phyloP scores from a whole-genome alignment of 768 basidiomycete species.

The Ramaria rubella region DNA sequence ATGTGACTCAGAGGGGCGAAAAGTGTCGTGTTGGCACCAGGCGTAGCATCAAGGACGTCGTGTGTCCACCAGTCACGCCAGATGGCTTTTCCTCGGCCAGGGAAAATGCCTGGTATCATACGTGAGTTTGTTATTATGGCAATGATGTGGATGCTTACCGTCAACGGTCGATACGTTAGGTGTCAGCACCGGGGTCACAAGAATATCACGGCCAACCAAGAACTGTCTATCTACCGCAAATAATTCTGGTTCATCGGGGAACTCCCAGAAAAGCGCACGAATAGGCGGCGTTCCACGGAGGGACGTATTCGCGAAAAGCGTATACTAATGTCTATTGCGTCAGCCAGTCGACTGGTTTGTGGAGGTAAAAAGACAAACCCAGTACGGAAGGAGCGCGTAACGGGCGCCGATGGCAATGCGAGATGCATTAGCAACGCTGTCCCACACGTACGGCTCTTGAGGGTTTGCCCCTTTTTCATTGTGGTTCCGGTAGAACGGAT shows the following conservation, averaged over 20 bases:
- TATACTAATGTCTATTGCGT: conserved; percentile 40
- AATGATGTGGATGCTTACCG: conserved; percentile 34
- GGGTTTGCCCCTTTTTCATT: conserved; percentile 55
- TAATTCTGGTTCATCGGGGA: conserved; percentile 61
- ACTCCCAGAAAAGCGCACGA: conserved; percentile 72
- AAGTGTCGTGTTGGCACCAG: conserved; percentile 42
- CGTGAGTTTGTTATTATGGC: background rate
- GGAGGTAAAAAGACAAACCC: conserved; percentile 40
- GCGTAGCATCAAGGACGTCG: conserved; percentile 38
- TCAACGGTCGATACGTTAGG: conserved; percentile 64
- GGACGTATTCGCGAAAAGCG: conserved; percentile 66
- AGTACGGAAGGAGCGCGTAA: conserved; percentile 71
- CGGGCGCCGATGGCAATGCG: conserved; percentile 64
- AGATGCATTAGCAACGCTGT: conserved; percentile 68
- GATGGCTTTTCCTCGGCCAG: conserved; percentile 47
- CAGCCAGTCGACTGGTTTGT: background rate
- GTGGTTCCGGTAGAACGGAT: conserved; percentile 80
- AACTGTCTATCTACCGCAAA: conserved; percentile 63
- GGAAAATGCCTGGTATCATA: conserved; percentile 47
- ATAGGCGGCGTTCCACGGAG: conserved; percentile 60
- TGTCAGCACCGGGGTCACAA: conserved; percentile 68
- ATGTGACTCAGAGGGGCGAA: conserved; percentile 69
- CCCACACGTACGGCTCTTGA: conserved; percentile 82
- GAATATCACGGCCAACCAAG: conserved; percentile 60
- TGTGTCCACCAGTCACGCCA: conserved; percentile 78